phyloP scores from a whole-genome alignment of 2,329 filamentous ascomycete species.

The Aspergillus sp. region DNA sequence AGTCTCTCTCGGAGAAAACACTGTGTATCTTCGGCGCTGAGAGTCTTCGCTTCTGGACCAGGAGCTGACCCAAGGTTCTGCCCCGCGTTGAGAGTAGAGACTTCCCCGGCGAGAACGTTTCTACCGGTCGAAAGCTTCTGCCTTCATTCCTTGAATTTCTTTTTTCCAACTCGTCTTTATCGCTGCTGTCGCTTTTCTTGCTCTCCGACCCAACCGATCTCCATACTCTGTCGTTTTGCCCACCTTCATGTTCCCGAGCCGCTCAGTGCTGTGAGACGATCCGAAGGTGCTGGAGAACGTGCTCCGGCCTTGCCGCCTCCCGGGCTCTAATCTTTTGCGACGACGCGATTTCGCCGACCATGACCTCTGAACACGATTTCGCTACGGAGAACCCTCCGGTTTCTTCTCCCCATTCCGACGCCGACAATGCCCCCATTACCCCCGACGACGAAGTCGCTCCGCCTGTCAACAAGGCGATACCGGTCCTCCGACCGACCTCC shows the following conservation, averaged over 20 bases:
- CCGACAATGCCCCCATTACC: constrained; percentile 20
- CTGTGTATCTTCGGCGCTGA: background rate
- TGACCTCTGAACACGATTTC: constrained; percentile 23
- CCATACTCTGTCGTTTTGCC: background rate
- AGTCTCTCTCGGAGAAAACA: background rate
- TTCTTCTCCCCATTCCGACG: constrained; percentile 20
- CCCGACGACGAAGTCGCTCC: constrained; percentile 23
- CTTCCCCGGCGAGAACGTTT: background rate
- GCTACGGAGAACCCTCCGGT: constrained; percentile 21
- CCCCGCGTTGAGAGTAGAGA: constrained; percentile 14
- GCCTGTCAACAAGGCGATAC: constrained; percentile 20
- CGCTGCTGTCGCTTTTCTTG: background rate
- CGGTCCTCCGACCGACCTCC: constrained; percentile 26
- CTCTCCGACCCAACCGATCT: constrained; percentile 6
- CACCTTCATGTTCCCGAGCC: constrained; percentile 5
- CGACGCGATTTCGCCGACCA: constrained; percentile 11
- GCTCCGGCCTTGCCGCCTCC: constrained; percentile 5
- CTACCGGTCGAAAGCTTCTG: background rate
- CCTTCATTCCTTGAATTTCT: background rate
- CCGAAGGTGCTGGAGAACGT: constrained; percentile 11
- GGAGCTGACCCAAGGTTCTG: constrained; percentile 14
- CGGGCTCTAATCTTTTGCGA: background rate
- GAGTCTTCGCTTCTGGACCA: constrained; percentile 1
- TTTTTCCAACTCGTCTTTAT: background rate
- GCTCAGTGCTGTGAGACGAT: constrained; percentile 6